Percentiles rank a stretch among this genome's conserved stretches.
Conservation (phyloP, 1,139 yeast species). For the Geotrichum bryndzae region DNA sequence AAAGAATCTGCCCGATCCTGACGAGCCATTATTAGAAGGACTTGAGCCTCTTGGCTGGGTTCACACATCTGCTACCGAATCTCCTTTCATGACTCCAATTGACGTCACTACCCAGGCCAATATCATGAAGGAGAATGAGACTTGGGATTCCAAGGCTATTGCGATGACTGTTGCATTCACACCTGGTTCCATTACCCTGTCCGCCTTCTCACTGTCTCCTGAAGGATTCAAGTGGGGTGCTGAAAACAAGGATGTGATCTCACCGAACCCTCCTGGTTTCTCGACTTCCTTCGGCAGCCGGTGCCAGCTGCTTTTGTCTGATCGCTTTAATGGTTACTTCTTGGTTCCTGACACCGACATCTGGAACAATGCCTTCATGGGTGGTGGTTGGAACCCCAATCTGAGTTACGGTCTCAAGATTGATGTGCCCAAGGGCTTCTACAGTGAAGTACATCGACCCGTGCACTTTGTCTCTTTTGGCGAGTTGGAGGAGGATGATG, state of each 20-base stretch:
- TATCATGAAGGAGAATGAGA: constrained; percentile 35
- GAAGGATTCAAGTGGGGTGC: constrained; percentile 79
- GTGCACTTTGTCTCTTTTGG: constrained; percentile 74
- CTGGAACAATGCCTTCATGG: constrained; percentile 91
- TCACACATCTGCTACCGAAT: constrained; percentile 68
- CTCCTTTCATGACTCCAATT: constrained; percentile 55
- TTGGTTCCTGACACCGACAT: constrained; percentile 77
- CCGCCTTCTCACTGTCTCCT: constrained; percentile 55
- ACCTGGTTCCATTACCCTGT: constrained; percentile 77
- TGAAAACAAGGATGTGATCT: constrained; percentile 49
- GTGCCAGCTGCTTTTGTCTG: constrained; percentile 71
- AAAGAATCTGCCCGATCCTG: constrained; percentile 39
- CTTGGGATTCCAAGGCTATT: constrained; percentile 41
- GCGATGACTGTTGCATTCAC: constrained; percentile 66
- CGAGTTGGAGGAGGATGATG: constrained; percentile 51
- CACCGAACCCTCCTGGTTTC: constrained; percentile 58
- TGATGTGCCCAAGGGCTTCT: constrained; percentile 76
- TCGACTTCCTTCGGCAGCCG: constrained; percentile 52
- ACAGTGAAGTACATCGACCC: constrained; percentile 83
- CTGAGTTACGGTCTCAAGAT: constrained; percentile 58
- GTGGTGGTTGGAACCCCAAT: constrained; percentile 70
- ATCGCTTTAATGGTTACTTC: constrained; percentile 72
- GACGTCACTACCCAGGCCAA: constrained; percentile 63
- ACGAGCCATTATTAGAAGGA: constrained; percentile 32
- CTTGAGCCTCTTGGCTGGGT: constrained; percentile 38